Conservation (phyloP, 192 early-diverging fungal genomes). For the Backusella westeae region DNA sequence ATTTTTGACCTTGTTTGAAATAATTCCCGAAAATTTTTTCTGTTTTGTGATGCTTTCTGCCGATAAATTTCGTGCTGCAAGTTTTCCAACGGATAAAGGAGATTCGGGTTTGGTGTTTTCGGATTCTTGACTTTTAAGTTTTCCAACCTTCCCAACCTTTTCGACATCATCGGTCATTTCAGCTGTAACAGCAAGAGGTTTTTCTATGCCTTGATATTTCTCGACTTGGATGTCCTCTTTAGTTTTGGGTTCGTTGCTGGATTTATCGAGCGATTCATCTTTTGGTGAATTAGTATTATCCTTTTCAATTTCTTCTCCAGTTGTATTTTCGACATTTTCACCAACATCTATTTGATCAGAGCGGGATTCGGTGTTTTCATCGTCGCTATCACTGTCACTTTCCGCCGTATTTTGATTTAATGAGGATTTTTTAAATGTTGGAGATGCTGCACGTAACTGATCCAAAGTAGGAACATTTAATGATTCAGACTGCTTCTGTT, state of each 20-base stretch:
- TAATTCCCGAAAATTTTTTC: neutral
- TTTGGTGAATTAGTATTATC: neutral
- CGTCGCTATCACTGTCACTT: neutral
- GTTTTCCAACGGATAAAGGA: neutral
- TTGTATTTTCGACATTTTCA: neutral
- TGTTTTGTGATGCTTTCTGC: neutral
- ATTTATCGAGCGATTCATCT: neutral
- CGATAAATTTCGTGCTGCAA: neutral
- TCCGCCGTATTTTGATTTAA: neutral
- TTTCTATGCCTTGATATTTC: neutral
- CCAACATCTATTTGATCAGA: neutral
- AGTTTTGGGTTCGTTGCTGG: neutral
- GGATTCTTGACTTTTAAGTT: neutral
- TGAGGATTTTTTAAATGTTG: neutral
- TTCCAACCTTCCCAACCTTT: neutral
- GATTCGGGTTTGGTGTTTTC: neutral
- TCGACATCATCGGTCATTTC: neutral
- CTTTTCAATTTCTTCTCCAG: neutral
- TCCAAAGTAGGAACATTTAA: conserved; percentile 10
- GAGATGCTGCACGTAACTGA: neutral
- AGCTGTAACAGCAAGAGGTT: neutral
- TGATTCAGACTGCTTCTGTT: neutral
- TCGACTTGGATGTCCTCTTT: neutral
- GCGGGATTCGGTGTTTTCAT: neutral
- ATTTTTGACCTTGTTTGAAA: neutral